phyloP scores from a whole-genome alignment of 2,329 filamentous ascomycete species.

The Sporothrix euskadiensis region DNA sequence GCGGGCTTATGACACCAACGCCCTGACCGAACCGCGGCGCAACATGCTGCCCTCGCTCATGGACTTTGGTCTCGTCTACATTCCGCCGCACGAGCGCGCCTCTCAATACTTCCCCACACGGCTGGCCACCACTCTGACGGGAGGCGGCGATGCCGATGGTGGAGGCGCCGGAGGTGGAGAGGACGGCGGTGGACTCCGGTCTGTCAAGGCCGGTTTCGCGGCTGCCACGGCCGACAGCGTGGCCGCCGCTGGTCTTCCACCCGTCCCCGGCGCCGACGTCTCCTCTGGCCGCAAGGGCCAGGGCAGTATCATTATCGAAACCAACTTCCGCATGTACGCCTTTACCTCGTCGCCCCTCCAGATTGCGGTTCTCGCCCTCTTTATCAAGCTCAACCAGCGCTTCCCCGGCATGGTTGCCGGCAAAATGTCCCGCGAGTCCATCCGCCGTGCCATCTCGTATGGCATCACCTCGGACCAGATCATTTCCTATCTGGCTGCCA shows the following conservation, averaged over 20 bases:
- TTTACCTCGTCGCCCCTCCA: conserved; percentile 94
- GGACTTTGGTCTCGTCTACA: conserved; percentile 90
- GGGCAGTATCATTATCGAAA: conserved; percentile 94
- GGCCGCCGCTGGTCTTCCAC: conserved; percentile 52
- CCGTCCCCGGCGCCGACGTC: conserved; percentile 39
- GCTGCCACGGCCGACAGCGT: conserved; percentile 58
- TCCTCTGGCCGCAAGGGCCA: conserved; percentile 47
- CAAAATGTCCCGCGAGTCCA: conserved; percentile 83
- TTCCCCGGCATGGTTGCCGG: conserved; percentile 94
- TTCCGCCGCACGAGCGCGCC: conserved; percentile 54
- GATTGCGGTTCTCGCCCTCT: conserved; percentile 90
- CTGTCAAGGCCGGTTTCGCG: conserved; percentile 69
- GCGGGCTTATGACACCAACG: conserved; percentile 82
- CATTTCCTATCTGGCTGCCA: conserved; percentile 85
- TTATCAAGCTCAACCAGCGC: conserved; percentile 81
- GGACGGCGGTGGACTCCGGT: background rate
- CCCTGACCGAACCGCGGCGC: conserved; percentile 75
- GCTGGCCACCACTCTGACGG: conserved; percentile 87
- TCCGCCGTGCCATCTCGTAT: conserved; percentile 80
- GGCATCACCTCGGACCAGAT: conserved; percentile 96
- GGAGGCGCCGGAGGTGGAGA: background rate
- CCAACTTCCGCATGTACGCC: conserved; percentile 95
- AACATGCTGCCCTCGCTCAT: conserved; percentile 89
- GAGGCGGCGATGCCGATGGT: conserved; percentile 60
- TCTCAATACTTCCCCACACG: conserved; percentile 84